Percentiles rank a stretch among this genome's conserved stretches.
Evolutionary conservation across 495 filamentous ascomycete genomes (phyloP).

Genomic region (Trichoderma virens): DNA sequence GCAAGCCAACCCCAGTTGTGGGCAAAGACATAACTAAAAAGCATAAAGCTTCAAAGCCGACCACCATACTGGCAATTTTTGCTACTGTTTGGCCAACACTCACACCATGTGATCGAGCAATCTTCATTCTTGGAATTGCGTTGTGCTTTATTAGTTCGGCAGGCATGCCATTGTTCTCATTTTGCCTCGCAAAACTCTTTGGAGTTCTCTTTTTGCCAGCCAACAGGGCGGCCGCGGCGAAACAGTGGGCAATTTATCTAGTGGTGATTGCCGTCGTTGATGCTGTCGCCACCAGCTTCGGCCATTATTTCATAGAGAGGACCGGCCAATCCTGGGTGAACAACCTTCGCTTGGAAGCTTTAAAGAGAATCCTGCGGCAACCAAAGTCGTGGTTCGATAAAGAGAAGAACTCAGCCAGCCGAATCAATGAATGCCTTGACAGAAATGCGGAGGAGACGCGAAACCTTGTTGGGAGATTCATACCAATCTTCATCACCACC

Average conservation of each 20-base stretch:
- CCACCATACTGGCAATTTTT: constrained; percentile 53
- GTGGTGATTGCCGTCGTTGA: constrained; percentile 62
- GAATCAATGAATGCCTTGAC: constrained; percentile 65
- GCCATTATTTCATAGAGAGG: constrained; percentile 62
- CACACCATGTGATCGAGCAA: constrained; percentile 35
- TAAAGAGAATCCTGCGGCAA: constrained; percentile 67
- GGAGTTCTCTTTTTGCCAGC: constrained; percentile 52
- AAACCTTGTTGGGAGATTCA: constrained; percentile 71
- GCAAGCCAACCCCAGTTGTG: not conserved
- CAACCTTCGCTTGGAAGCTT: constrained; percentile 55
- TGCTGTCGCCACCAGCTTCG: constrained; percentile 52
- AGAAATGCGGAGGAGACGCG: constrained; percentile 83
- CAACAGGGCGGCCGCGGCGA: constrained; percentile 36
- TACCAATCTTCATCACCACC: constrained; percentile 58
- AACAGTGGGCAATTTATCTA: constrained; percentile 62
- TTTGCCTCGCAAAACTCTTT: constrained; percentile 67
- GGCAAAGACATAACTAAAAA: not conserved
- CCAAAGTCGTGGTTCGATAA: constrained; percentile 79
- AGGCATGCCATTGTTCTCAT: constrained; percentile 71
- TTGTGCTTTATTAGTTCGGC: constrained; percentile 57
- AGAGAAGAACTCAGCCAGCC: constrained; percentile 52
- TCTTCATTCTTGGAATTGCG: constrained; percentile 54
- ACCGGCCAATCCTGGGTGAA: constrained; percentile 77
- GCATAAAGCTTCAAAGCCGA: constrained; percentile 10
- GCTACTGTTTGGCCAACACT: constrained; percentile 66